Base-by-base conservation (phyloP, 345 rosid species). In the Sonneratia caseolaris region DNA sequence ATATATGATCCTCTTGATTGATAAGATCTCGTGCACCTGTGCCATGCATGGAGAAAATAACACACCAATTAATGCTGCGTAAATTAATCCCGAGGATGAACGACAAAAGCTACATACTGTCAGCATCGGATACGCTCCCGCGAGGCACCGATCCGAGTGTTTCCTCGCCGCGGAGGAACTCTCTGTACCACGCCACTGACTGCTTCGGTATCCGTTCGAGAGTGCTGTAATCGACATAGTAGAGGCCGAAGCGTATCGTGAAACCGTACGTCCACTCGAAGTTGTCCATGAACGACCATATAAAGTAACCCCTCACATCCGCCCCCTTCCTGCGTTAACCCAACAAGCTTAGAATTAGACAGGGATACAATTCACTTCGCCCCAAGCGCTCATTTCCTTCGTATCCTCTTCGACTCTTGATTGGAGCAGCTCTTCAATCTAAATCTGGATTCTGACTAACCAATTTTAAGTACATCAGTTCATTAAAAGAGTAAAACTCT, bases 251-350 rank as follows among this genome's bases (percentile, higher is more conserved):
- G 37, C 76, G 70, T 36, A 73, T 42, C 7, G 67, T 67, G 57
- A 66, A 73, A 7, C 76, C 66, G 5, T 66, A 3, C 3, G n/a
- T 7, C 71, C 76, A 73, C 38, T 73, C 76, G 55, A 73, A 73
- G 55, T 73, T 73, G 53, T 73, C 71, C 49, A 74, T n/a, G n/a
- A 74, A 37, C 12, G 72, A 74, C 77, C 77, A 74, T 69, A 62
- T 49, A 45, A 74, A 74, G 77, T 74, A 68, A 7, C 77, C 77
- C 43, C 72, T 64, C 61, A 74, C 72, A 24, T 74, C 57, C 3
- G 77, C 77, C 37, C 77, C 72, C 42, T 40, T 42, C 51, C 53
- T 48, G 53, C 18, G 14, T 48, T 48, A 40, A 40, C 9, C 14
- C 18, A 15, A 48, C 32, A 48, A 48, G 12, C 18, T 11, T 48